Evolutionary conservation across 164 flowering plant species (phyloP), one percentile per base, ranked within the genome.

Genomic region (Cinnamomum chago): DNA sequence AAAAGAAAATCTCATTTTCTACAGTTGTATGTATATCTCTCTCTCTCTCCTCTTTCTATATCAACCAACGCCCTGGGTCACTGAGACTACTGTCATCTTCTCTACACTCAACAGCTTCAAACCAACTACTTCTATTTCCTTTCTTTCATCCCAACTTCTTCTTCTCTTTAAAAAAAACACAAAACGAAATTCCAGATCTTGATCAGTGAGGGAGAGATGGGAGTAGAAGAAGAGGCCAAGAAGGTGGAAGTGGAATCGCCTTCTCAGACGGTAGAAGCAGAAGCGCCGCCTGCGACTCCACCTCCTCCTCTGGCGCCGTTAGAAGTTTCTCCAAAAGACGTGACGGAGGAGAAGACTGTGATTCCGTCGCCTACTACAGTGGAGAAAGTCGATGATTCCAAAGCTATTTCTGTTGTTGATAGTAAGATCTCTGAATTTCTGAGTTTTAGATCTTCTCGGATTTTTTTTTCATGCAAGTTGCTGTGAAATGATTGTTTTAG

Each of bases 331-430:
- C 64, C 75, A 4, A 78, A 75, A 68, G 83, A 75, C 50, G 86
- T 77, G 2, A 67, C 77, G 5, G 81, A 80, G 65, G 88, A 88
- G 82, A 88, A 88, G 75, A 40, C 84, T 22, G 81, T 73, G 22
- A 70, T 73, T 60, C 86, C 85, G 50, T 67, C 76, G 15, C n/a
- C 35, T 27, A 69, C 83, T 30, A 50, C 65, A 7, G 80, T 72
- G 65, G 82, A 74, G 58, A 85, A 81, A 67, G 75, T 69, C 51
- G 88, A 85, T 15, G 89, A 85, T 18, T 75, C 90, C 73, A 88
- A 87, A 76, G 87, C 90, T 76, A 82, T 86, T 23, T 82, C 86
- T 3, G 73, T 82, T 0, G 83, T 83, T 58, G 91, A 85, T 33
- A 86, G 89, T 88, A 83, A 74, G 76, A 24, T 64, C 67, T 60